A percentile compares a stretch with the other conserved stretches of the same genome.
These are phyloP conservation scores for Aspergillus steynii DNA, from an alignment of 495 filamentous ascomycete species.

Conservation along the genomic window DNA sequence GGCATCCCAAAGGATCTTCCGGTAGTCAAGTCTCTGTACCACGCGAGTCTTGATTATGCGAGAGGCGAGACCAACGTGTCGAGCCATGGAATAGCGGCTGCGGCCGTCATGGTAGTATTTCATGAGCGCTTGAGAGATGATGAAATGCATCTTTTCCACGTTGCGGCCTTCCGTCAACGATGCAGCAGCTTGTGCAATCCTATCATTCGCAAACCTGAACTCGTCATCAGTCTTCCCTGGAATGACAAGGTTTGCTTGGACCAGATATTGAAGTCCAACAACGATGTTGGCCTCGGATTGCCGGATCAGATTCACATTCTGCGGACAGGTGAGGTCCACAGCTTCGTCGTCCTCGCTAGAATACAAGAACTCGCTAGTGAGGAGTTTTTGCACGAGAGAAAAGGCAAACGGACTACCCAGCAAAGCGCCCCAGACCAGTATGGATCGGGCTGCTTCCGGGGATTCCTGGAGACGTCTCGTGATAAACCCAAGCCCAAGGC, in stretches of 20 bases:
- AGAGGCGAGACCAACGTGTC: conserved; percentile 73
- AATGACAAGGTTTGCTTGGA: conserved; percentile 75
- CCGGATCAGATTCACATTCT: conserved; percentile 33
- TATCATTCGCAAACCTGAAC: conserved; percentile 80
- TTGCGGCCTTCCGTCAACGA: conserved; percentile 65
- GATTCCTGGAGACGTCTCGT: conserved; percentile 73
- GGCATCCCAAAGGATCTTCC: conserved; percentile 72
- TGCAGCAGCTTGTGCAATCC: conserved; percentile 75
- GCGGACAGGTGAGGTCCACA: conserved; percentile 34
- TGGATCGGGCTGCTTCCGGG: conserved; percentile 66
- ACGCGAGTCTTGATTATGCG: conserved; percentile 69
- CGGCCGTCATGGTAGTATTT: conserved; percentile 62
- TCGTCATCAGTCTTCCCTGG: conserved; percentile 75
- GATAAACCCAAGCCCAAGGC: conserved; percentile 79
- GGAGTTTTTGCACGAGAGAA: conserved; percentile 70
- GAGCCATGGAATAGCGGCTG: conserved; percentile 66
- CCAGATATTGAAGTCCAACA: conserved; percentile 72
- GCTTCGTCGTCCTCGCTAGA: conserved; percentile 39
- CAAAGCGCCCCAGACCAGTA: conserved; percentile 83
- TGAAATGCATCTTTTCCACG: conserved; percentile 79
- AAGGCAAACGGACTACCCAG: conserved; percentile 81
- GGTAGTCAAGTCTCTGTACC: conserved; percentile 58
- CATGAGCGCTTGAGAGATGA: conserved; percentile 76
- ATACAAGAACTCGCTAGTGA: conserved; percentile 66
- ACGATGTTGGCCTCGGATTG: conserved; percentile 58